Conservation (phyloP, 176 grass and related monocot species). For the Phragmites australis region DNA sequence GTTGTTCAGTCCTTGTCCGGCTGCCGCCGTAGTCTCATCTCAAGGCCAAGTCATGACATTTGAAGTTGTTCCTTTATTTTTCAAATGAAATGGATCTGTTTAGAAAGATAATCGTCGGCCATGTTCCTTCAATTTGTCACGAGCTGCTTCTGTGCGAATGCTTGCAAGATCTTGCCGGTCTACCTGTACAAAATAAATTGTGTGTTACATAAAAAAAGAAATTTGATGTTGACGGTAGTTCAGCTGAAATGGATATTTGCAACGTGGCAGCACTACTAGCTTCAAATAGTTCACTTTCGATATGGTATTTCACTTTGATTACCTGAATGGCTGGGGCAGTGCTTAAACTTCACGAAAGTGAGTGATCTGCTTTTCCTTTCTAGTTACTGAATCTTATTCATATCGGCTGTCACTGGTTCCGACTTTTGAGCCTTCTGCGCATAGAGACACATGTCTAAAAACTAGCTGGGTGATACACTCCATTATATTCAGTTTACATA, state of each 20-base stretch:
- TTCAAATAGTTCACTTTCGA: not conserved
- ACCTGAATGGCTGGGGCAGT: not conserved
- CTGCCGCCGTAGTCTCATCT: no score
- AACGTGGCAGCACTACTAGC: not conserved
- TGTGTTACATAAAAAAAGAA: no score
- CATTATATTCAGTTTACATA: not conserved
- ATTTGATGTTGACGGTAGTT: not conserved
- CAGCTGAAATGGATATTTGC: not conserved
- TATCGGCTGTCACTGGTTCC: not conserved
- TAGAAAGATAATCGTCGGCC: no score
- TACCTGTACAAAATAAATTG: no score
- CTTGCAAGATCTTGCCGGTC: no score
- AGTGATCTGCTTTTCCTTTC: not conserved
- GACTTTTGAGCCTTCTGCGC: conserved; percentile 13
- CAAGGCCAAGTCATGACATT: no score
- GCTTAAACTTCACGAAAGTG: not conserved
- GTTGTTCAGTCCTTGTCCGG: no score
- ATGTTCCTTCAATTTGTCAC: no score
- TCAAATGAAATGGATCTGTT: no score
- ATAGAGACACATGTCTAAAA: not conserved
- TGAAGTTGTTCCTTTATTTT: no score
- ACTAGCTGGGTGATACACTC: not conserved
- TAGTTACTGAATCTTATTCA: not conserved
- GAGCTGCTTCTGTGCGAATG: no score
- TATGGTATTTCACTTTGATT: not conserved